These are phyloP conservation scores for Hypoxylon sp. DNA, from an alignment of 2,329 filamentous ascomycete species.

Conservation along the genomic window DNA sequence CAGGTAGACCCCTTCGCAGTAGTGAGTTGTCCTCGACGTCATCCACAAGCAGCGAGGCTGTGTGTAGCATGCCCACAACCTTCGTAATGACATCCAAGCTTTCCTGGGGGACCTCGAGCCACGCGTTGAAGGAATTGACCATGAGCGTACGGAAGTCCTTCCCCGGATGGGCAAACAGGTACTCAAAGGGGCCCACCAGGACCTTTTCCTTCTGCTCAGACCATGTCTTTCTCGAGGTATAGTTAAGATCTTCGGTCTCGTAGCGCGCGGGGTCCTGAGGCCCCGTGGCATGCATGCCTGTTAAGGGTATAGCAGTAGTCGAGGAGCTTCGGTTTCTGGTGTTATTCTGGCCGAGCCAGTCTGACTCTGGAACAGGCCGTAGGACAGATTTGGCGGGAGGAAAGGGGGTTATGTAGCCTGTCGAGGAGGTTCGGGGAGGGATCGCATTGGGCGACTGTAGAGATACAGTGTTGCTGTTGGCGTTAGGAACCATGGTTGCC, in stretches of 20 bases:
- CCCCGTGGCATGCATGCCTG: conserved; percentile 58
- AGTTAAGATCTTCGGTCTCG: conserved; percentile 69
- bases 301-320: conserved; percentile 44
- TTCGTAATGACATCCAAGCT: conserved; percentile 82
- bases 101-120: conserved; percentile 80
- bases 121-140: conserved; percentile 85
- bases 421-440: conserved; percentile 80
- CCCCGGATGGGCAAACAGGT: conserved; percentile 82
- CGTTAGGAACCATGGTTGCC: conserved; percentile 41
- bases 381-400: conserved; percentile 61
- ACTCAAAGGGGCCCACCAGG: conserved; percentile 83
- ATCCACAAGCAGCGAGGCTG: conserved; percentile 85
- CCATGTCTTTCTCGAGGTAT: conserved; percentile 71
- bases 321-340: conserved; percentile 53
- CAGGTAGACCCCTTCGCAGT: conserved; percentile 83
- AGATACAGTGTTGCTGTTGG: conserved; percentile 40
- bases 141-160: conserved; percentile 88
- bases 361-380: conserved; percentile 71
- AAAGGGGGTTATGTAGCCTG: conserved; percentile 60
- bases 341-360: conserved; percentile 69
- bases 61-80: conserved; percentile 88
- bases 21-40: conserved; percentile 88
- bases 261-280: conserved; percentile 68
- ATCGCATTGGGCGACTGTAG: conserved; percentile 75
- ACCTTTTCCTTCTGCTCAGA: conserved; percentile 82